Percentiles rank a stretch among this genome's conserved stretches.
These are phyloP conservation scores for Dothideomycetes sp. DNA, from an alignment of 2,329 filamentous ascomycete species.

Conservation along the genomic window DNA sequence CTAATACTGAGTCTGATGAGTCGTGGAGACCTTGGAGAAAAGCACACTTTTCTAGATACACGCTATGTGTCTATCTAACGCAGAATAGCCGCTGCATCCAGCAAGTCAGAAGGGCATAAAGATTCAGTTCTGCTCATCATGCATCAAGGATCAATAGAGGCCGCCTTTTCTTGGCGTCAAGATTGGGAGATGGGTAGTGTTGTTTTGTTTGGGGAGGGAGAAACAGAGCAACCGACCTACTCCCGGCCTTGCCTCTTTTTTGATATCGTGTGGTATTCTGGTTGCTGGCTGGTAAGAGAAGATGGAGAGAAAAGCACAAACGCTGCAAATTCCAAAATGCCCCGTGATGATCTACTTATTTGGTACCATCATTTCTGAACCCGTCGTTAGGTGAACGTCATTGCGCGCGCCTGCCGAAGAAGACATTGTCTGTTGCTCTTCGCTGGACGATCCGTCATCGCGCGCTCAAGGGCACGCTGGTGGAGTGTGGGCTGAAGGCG, in stretches of 20 bases:
- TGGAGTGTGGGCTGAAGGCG: slow-evolving; percentile 4
- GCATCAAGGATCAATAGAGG: background rate
- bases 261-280: background rate
- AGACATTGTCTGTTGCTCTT: background rate
- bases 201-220: background rate
- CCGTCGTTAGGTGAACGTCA: slow-evolving; percentile 4
- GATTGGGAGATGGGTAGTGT: no score
- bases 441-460: slow-evolving; percentile 1
- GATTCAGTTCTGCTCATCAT: background rate
- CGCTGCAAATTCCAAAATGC: slow-evolving; percentile 9
- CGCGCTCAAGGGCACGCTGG: slow-evolving; percentile 2
- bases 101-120: background rate
- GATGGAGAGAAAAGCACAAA: slow-evolving; percentile 2
- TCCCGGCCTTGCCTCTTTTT: background rate
- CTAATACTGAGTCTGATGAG: background rate
- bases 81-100: no score
- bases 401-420: slow-evolving; percentile 4
- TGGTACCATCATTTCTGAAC: slow-evolving; percentile 5
- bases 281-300: background rate
- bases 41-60: background rate
- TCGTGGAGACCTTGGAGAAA: background rate
- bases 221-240: background rate
- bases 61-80: no score
- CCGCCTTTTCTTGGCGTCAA: background rate
- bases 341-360: slow-evolving; percentile 1